Evolutionary conservation across 1,284 basidiomycete genomes (phyloP), one percentile per base, ranked within the genome.

Genomic region (Coriolopsis trogii): DNA sequence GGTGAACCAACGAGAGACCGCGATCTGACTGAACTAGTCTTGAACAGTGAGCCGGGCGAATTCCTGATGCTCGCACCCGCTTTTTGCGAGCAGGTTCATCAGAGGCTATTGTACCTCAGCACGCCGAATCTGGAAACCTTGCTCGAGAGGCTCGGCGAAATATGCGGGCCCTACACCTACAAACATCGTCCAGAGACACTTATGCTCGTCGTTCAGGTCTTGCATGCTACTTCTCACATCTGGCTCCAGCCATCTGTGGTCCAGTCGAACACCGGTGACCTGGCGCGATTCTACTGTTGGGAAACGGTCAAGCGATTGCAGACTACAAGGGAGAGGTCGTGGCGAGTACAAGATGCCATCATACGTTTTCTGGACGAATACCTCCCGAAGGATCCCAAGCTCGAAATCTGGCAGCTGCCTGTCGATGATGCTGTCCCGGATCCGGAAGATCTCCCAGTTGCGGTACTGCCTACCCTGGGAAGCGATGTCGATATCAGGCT

Each of bases 401-500:
- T 86, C 58, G 53, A 58, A n/a, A 68, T 75, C 34, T 89, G 85
- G 83, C 64, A 65, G 8, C 53, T 53, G 48, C 41, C 51, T 2
- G 40, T 43, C 20, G 62, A 56, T 5, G 59, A 61, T 16, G 68
- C 68, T 15, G 52, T 66, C 49, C 59, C 74, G 43, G 73, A 65
- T 7, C 60, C 59, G 3, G 62, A 61, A 0, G 58, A 64, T 18
- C 61, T 70, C 44, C 84, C 86, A 1, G 65, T 74, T 30, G 57
- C 52, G 21, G 66, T 89, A 41, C 72, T 93, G 30, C 79, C 78
- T 6, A 64, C 63, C 13, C 64, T 91, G 53, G 76, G 79, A 21
- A 63, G 67, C 16, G 95, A 98, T 67, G 67, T 72, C 38, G 95
- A 98, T 67, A 83, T 90, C n/a, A 83, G 94, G 21, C 87, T 97